A percentile compares a stretch with the other conserved stretches of the same genome.
These are phyloP conservation scores for Dryas alaskensis DNA, from an alignment of 306 rosid genomes.

Conservation along the genomic window DNA sequence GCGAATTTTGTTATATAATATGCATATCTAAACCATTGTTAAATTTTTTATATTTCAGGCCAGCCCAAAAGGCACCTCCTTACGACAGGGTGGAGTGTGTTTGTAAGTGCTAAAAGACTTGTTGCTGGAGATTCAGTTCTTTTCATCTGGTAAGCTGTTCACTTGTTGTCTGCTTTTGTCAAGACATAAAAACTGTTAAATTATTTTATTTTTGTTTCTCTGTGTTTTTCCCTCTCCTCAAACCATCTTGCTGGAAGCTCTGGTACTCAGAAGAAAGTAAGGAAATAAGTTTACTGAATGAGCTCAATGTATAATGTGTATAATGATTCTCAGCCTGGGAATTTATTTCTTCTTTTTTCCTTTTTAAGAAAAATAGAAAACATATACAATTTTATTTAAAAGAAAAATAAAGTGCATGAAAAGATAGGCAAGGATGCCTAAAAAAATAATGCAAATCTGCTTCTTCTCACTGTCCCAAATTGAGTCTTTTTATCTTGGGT, in stretches of 20 bases:
- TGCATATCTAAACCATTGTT: conserved; percentile 4
- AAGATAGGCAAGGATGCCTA: too few relatives aligned
- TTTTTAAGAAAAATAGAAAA: too few relatives aligned
- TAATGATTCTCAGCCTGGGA: too few relatives aligned
- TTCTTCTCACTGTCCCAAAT: too few relatives aligned
- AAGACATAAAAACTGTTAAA: neutral
- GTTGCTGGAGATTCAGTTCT: conserved; percentile 97
- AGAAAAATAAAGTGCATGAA: too few relatives aligned
- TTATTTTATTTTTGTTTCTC: neutral
- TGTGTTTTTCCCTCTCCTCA: neutral
- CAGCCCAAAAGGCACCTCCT: conserved; percentile 99
- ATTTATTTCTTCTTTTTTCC: too few relatives aligned
- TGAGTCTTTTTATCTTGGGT: neutral
- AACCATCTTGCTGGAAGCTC: neutral
- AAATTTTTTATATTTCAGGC: conserved; percentile 48
- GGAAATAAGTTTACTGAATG: too few relatives aligned
- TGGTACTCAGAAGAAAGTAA: neutral
- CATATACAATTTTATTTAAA: too few relatives aligned
- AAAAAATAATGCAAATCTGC: too few relatives aligned
- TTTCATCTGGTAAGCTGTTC: conserved; percentile 75
- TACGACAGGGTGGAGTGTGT: conserved; percentile 99
- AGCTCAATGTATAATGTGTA: too few relatives aligned
- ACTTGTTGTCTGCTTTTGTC: conserved; percentile 9
- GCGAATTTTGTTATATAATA: neutral
- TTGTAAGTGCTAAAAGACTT: conserved; percentile 95